Percentiles rank a stretch among this genome's conserved stretches.
These are phyloP conservation scores for Mycena indigotica DNA, from an alignment of 768 basidiomycete species.

Conservation along the genomic window DNA sequence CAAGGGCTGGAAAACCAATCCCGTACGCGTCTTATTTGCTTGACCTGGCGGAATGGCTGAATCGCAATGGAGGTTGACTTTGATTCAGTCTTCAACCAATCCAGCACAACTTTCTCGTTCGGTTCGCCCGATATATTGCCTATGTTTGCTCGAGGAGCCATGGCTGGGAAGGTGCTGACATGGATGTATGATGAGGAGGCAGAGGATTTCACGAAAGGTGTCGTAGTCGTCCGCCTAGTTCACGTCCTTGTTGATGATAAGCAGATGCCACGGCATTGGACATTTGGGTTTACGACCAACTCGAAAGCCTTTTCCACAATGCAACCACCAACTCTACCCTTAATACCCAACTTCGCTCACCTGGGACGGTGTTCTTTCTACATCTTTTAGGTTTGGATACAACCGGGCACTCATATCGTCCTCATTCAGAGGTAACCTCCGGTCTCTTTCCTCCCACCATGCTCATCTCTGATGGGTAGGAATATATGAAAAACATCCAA, in stretches of 20 bases:
- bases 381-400: conserved; percentile 86
- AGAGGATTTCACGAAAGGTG: conserved; percentile 88
- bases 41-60: no score
- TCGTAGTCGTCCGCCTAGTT: background rate
- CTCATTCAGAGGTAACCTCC: conserved; percentile 79
- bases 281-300: conserved; percentile 74
- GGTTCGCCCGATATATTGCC: conserved; percentile 88
- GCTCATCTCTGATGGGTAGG: no score
- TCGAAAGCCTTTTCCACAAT: conserved; percentile 62
- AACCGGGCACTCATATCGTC: conserved; percentile 84
- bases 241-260: background rate
- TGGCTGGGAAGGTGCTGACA: conserved; percentile 65
- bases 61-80: no score
- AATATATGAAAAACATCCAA: conserved; percentile 85
- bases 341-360: conserved; percentile 51
- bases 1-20: conserved; percentile 88
- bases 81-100: conserved; percentile 87
- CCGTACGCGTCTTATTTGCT: no score
- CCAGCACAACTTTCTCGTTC: conserved; percentile 75
- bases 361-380: conserved; percentile 76
- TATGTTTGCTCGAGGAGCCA: conserved; percentile 81
- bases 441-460: no score
- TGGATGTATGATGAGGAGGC: conserved; percentile 78
- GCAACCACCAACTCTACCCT: conserved; percentile 56
- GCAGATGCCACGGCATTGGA: conserved; percentile 78